Evolutionary conservation across 768 basidiomycete species (phyloP), one percentile per base, ranked within the genome.

Genomic region (Amylocystis lapponica): DNA sequence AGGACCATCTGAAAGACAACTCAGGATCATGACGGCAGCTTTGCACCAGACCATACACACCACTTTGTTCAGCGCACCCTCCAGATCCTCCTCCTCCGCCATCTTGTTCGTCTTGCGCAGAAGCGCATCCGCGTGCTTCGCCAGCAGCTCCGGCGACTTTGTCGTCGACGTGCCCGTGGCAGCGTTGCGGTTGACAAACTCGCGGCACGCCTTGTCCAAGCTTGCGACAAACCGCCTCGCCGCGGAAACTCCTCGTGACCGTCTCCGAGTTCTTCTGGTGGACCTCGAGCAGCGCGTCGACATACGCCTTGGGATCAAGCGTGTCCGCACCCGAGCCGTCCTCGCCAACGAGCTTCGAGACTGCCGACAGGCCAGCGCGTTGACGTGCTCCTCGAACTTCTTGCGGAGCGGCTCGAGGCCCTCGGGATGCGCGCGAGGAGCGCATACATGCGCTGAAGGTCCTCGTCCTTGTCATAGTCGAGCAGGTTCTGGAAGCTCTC

Each of bases 91-190:
- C 50, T 91, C 91, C 67, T 97, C 94, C 3, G 85, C 78, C 65
- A 94, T 77, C 71, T 96, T 96, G 70, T 96, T 98, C 65, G 80
- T 94, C 75, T 97, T 97, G 49, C 87, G 78, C 36, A 99, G 67
- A 26, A 97, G 65, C 46, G 85, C 74, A 61, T 99, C 94, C 14
- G 90, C 81, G 51, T 96, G 90, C 62, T 89, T 93, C 23, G 94
- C 92, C 20, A 99, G 67, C 36, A 97, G 65, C 59, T 97, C 95
- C 1, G 95, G 92, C 5, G 90, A 94, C 64, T 87, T 92, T 21
- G 83, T 83, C 1, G 78, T 71, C 2, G 85, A 86, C n/a, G 76
- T 68, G 1, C 90, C 90, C 12, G 92, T 94, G 7, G 89, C 90
- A 38, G 82, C 78, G 60, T 98, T 99, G 33, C 81, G 74, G 63